Evolutionary conservation across 1,284 basidiomycete genomes (phyloP), one percentile per base, ranked within the genome.

Genomic region (Ustilago xerochloae): DNA sequence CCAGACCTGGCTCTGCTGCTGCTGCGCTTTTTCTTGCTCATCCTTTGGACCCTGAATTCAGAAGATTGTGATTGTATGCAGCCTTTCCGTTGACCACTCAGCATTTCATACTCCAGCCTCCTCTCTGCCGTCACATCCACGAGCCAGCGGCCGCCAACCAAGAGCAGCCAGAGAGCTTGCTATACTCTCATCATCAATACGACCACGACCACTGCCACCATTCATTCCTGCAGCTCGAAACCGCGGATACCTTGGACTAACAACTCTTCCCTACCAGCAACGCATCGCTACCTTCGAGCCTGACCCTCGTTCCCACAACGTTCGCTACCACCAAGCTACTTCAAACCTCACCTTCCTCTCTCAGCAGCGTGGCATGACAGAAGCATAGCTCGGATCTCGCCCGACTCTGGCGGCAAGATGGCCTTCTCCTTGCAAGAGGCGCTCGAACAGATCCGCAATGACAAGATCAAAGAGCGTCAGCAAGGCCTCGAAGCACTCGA

Each of bases 401-500:
- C 36, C 13, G n/a, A 13, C 12, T 18, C 39, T 49, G 22, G 18
- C 51, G 46, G 32, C 63, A 68, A 39, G 5, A 75, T 75, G 72
- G 67, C 55, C 18, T 60, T 70, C 53, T 70, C 64, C 6, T 56
- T 79, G 12, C 66, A 79, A 33, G 64, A 65, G 13, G 75, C 75
- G 2, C 58, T 79, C 30, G 56, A 63, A 32, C 68, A 75, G 36
- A 48, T 81, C 28, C 61, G 61, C 53, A 75, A 69, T 77, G 88
- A 89, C 63, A 93, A 90, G 78, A 86, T 91, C 81, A 91, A 89
- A 78, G 90, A 91, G 28, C 88, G 93, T 10, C 88, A 89, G 63
- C 89, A 91, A 62, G 93, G 90, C 16, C 82, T 92, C 24, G 72
- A 86, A 5, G 80, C 86, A 20, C 86, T 94, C 30, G 88, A 89